Conservation (phyloP, 768 basidiomycete species). For the Hygrocybe coccinea region DNA sequence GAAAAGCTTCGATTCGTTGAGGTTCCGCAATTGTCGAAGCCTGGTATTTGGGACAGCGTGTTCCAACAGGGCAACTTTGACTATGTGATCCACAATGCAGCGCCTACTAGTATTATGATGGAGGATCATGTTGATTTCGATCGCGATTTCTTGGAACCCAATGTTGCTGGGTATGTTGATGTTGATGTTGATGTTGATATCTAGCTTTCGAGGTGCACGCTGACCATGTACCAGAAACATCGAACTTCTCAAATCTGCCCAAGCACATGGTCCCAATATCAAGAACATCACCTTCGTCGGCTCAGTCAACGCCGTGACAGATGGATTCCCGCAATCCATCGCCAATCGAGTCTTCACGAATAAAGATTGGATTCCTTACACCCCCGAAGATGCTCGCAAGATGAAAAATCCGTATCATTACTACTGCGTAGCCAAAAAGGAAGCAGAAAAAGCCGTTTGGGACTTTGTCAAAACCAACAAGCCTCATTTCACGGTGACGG, state of each 20-base stretch:
- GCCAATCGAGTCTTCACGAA: not conserved
- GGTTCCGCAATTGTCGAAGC: not conserved
- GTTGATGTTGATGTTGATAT: no score
- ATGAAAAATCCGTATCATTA: not conserved
- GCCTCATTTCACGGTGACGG: not conserved
- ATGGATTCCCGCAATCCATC: not conserved
- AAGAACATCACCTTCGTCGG: constrained; percentile 2
- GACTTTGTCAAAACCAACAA: not conserved
- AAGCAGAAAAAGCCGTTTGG: not conserved
- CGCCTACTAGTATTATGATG: no score
- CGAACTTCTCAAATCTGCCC: not conserved
- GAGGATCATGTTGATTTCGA: no score
- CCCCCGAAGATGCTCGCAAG: not conserved
- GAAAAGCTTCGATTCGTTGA: not conserved
- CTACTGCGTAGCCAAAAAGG: not conserved
- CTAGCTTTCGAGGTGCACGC: no score
- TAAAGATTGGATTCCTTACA: not conserved
- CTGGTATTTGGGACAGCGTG: not conserved
- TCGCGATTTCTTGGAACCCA: not conserved
- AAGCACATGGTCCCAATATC: not conserved
- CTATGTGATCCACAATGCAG: constrained; percentile 1
- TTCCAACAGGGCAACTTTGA: not conserved
- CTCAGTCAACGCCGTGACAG: not conserved
- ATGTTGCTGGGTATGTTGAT: not conserved
- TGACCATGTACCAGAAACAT: not conserved